phyloP scores from a whole-genome alignment of 208 protist species.

The Acanthamoeba triangularis region DNA sequence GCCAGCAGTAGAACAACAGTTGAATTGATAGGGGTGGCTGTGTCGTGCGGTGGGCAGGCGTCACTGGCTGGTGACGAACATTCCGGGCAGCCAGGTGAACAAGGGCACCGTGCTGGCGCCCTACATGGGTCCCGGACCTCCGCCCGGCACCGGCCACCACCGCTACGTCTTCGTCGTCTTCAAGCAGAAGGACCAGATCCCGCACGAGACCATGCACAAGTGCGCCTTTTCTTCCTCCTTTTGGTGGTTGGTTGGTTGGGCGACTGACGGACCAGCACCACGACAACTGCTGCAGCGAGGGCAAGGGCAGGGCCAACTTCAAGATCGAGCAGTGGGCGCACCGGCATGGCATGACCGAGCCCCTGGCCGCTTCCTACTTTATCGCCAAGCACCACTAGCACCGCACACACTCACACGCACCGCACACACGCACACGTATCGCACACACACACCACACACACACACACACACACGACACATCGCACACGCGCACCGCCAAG shows the following conservation, averaged over 20 bases:
- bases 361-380: slow-evolving; percentile 29
- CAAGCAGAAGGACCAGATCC: slow-evolving; percentile 21
- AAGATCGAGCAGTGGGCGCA: slow-evolving; percentile 50
- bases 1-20: too few species aligned
- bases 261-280: too few species aligned
- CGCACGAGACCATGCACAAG: slow-evolving; percentile 19
- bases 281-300: slow-evolving; percentile 19
- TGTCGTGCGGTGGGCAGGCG: neutral
- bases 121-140: slow-evolving; percentile 70
- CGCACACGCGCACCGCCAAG: too few species aligned
- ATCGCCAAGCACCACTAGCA: neutral
- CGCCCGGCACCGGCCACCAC: slow-evolving; percentile 43
- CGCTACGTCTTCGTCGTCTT: slow-evolving; percentile 72
- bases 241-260: neutral
- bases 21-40: too few species aligned
- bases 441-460: too few species aligned
- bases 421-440: too few species aligned
- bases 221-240: neutral
- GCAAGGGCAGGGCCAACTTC: slow-evolving; percentile 54
- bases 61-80: slow-evolving; percentile 74
- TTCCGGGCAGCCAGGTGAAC: slow-evolving; percentile 68
- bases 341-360: slow-evolving; percentile 21
- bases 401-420: neutral
- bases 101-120: slow-evolving; percentile 24
- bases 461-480: too few species aligned